Conservation (phyloP, 2,329 filamentous ascomycete species). For the Penicillium verrucosum region DNA sequence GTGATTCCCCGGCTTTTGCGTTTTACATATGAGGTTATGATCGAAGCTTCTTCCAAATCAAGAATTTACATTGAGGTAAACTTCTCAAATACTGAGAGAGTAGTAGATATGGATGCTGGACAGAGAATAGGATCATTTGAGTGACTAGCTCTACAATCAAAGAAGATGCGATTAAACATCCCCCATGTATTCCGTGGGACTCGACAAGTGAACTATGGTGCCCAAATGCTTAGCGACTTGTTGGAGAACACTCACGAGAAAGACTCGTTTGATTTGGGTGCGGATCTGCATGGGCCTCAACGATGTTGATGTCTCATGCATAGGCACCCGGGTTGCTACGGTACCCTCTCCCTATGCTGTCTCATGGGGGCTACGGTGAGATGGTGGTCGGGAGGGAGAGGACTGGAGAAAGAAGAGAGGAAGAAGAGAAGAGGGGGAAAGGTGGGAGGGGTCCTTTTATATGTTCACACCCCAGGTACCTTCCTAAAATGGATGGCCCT, state of each 20-base stretch:
- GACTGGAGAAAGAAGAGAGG: too few relatives aligned
- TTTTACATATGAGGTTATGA: slow-evolving; percentile 9
- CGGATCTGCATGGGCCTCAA: neutral
- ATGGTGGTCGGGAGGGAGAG: neutral
- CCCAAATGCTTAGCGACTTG: neutral
- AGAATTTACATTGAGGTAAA: neutral
- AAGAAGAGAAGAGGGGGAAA: neutral
- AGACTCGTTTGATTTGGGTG: neutral
- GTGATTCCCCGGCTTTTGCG: slow-evolving; percentile 6
- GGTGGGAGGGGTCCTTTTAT: neutral
- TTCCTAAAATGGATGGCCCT: neutral
- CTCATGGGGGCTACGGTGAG: neutral
- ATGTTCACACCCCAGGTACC: neutral
- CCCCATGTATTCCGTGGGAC: neutral
- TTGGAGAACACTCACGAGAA: neutral
- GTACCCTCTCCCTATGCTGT: neutral
- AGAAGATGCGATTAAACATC: neutral
- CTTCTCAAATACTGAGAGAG: neutral
- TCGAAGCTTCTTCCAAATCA: neutral
- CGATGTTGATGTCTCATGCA: neutral
- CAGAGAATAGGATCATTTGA: neutral
- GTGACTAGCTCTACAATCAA: neutral
- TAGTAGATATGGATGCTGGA: too few relatives aligned
- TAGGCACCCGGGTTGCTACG: neutral
- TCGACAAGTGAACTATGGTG: neutral